A percentile compares a stretch with the other conserved stretches of the same genome.
Evolutionary conservation across 148 eudicot species (phyloP).

Genomic region (Cornus suecica): DNA sequence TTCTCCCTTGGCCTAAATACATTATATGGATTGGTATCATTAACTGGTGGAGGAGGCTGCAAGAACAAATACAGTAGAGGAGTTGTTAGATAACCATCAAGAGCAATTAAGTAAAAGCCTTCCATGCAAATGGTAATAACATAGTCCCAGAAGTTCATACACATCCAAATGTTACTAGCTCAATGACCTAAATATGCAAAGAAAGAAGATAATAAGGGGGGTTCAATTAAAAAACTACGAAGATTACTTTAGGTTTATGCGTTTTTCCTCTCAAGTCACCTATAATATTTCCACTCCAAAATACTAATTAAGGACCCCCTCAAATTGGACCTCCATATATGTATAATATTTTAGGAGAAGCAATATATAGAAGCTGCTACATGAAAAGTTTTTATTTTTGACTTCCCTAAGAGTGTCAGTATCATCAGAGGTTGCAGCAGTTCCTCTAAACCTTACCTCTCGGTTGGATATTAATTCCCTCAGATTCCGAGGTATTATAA

Average conservation of each 20-base stretch:
- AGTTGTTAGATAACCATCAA: conserved; percentile 4
- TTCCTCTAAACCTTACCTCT: neutral
- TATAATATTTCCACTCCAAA: neutral
- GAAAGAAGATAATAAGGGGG: neutral
- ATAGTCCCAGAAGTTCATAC: neutral
- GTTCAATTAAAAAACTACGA: neutral
- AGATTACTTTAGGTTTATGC: neutral
- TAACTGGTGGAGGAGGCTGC: conserved; percentile 98
- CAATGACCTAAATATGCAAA: conserved; percentile 7
- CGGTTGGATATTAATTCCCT: too few species aligned
- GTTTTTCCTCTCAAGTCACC: neutral
- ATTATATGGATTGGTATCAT: conserved; percentile 96
- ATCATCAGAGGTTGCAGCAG: neutral
- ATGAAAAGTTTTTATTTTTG: neutral
- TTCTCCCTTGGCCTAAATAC: conserved; percentile 98
- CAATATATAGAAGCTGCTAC: neutral
- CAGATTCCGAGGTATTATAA: too few species aligned
- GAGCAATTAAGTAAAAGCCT: neutral
- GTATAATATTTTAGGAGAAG: neutral
- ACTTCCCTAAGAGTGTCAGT: neutral
- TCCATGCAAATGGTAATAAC: neutral
- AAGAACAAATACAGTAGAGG: conserved; percentile 18
- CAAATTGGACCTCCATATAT: neutral
- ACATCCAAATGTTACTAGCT: neutral
- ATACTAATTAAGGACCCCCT: neutral